A percentile compares a stretch with the other conserved stretches of the same genome.
Evolutionary conservation across 257 asterid species (phyloP).

Genomic region (Ajuga chamaepitys): DNA sequence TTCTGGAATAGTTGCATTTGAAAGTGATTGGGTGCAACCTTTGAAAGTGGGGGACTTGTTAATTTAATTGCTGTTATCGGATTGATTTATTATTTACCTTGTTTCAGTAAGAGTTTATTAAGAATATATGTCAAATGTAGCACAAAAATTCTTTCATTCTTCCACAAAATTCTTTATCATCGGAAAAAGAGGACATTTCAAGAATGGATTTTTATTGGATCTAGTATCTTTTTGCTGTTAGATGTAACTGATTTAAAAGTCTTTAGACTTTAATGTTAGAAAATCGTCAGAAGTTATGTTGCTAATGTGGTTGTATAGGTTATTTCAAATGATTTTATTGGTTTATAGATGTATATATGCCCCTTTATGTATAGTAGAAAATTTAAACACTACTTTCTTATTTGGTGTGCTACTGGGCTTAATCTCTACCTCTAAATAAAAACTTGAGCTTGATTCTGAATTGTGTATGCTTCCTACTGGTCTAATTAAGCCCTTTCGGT

Average conservation of each 20-base stretch:
- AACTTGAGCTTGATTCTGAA: neutral
- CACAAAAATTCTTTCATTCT: neutral
- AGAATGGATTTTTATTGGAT: neutral
- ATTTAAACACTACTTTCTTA: neutral
- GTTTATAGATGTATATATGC: neutral
- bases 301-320: neutral
- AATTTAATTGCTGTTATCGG: neutral
- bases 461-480: slow-evolving; percentile 1
- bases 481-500: slow-evolving; percentile 9
- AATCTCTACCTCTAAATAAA: neutral
- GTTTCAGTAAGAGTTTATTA: neutral
- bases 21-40: neutral
- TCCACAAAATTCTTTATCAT: neutral
- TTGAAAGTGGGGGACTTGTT: neutral
- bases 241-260: too few species aligned
- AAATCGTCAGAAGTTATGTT: neutral
- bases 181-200: neutral
- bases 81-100: neutral
- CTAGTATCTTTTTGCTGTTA: neutral
- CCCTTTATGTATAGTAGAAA: neutral
- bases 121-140: neutral
- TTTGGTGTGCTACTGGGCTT: neutral
- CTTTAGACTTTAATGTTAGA: neutral
- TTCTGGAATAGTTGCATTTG: neutral
- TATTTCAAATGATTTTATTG: neutral